Percentiles rank a stretch among this genome's conserved stretches.
Conservation (phyloP, 768 basidiomycete species). For the Albatrellus ellisii region DNA sequence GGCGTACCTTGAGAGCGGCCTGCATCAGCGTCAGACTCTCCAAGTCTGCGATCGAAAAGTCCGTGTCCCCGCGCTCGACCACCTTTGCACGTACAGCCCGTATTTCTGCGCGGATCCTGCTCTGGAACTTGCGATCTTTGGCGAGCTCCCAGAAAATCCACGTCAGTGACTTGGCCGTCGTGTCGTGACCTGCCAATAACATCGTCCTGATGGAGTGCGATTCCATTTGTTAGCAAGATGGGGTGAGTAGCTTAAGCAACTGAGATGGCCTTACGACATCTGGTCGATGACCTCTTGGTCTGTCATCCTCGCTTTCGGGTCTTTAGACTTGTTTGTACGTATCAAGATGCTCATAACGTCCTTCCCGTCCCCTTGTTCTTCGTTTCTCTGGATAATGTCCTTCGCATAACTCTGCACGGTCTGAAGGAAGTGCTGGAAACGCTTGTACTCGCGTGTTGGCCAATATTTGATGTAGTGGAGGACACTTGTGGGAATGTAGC, state of each 20-base stretch:
- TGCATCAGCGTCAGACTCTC: slow-evolving; percentile 7
- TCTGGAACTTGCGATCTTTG: slow-evolving; percentile 9
- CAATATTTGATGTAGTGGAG: slow-evolving; percentile 4
- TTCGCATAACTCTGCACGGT: background rate
- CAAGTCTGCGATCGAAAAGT: slow-evolving; percentile 4
- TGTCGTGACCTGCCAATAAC: slow-evolving; percentile 15
- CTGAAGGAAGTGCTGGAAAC: slow-evolving; percentile 2
- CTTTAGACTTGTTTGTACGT: slow-evolving; percentile 4
- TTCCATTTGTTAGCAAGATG: background rate
- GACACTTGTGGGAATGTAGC: background rate
- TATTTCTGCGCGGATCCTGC: slow-evolving; percentile 11
- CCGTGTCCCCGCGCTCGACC: background rate
- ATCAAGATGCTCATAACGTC: slow-evolving; percentile 7
- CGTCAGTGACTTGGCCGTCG: slow-evolving; percentile 9
- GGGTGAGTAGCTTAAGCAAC: too few relatives aligned
- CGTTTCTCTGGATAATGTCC: slow-evolving; percentile 1
- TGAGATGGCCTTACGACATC: background rate
- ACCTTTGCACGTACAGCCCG: background rate
- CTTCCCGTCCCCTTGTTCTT: background rate
- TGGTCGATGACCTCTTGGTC: slow-evolving; percentile 6
- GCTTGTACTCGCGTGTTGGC: slow-evolving; percentile 3
- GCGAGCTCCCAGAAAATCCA: slow-evolving; percentile 14
- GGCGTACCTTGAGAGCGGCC: slow-evolving; percentile 8
- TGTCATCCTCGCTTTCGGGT: background rate
- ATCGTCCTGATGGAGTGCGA: slow-evolving; percentile 4